A percentile compares a stretch with the other conserved stretches of the same genome.
Conservation (phyloP, 352 stramenopile genomes). For the Pilasporangium apinafurcum region DNA sequence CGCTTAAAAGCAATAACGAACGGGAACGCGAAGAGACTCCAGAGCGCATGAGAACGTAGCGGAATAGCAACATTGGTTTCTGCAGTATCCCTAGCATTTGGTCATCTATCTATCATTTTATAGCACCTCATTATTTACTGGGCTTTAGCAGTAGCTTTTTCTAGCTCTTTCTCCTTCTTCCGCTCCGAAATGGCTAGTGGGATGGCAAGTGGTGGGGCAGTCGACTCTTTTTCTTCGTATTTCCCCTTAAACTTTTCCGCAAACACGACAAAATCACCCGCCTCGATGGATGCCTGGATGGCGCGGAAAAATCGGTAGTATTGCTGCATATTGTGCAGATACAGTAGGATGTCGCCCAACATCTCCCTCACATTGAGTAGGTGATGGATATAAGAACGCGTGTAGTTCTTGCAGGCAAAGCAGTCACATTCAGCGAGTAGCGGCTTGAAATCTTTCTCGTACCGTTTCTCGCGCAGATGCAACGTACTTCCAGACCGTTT, state of each 20-base stretch:
- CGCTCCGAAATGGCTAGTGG: constrained; percentile 48
- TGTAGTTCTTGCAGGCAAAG: constrained; percentile 71
- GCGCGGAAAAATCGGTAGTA: constrained; percentile 67
- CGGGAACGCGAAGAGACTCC: constrained; percentile 15
- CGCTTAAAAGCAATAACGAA: constrained; percentile 17
- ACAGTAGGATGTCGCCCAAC: constrained; percentile 88
- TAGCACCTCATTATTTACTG: constrained; percentile 2
- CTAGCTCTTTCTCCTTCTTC: constrained; percentile 40
- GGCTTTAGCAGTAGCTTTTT: constrained; percentile 19
- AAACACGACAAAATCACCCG: constrained; percentile 35
- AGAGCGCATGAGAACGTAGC: constrained; percentile 5
- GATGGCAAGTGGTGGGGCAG: constrained; percentile 33
- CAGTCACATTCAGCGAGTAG: constrained; percentile 60
- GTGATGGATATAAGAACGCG: constrained; percentile 89
- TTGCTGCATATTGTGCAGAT: constrained; percentile 81
- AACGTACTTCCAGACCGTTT: constrained; percentile 38
- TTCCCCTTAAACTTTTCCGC: constrained; percentile 25
- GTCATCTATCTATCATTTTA: constrained; percentile 1
- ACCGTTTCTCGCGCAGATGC: constrained; percentile 59
- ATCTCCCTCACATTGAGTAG: constrained; percentile 91
- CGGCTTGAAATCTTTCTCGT: constrained; percentile 54
- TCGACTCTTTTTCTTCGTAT: constrained; percentile 40
- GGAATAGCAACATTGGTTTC: no score
- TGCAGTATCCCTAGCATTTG: neutral
- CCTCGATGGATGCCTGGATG: constrained; percentile 42